phyloP scores from a whole-genome alignment of 2,329 filamentous ascomycete genomes.

The Coniochaeta pulveracea region DNA sequence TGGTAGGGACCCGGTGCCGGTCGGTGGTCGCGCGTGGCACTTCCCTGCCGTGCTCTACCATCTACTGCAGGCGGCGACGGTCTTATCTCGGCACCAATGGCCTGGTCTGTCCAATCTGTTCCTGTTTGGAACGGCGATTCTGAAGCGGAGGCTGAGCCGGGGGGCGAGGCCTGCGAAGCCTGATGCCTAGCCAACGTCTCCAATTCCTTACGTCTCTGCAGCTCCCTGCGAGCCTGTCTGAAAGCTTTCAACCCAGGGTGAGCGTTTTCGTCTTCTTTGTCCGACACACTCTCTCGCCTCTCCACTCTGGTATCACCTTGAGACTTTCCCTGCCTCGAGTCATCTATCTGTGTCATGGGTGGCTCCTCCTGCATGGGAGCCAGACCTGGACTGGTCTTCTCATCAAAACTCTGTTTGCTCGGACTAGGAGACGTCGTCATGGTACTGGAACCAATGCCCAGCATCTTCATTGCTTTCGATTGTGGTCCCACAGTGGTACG shows the following conservation, averaged over 20 bases:
- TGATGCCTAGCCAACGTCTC: slow-evolving; percentile 34
- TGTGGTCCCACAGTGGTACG: slow-evolving; percentile 26
- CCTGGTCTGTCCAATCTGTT: too few species aligned
- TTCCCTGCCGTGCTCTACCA: slow-evolving; percentile 17
- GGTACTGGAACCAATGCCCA: slow-evolving; percentile 38
- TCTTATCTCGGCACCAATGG: neutral
- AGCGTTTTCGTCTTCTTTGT: slow-evolving; percentile 26
- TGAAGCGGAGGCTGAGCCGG: too few species aligned
- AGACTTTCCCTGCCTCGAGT: slow-evolving; percentile 7
- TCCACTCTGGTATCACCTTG: too few species aligned
- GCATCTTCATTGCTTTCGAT: slow-evolving; percentile 49
- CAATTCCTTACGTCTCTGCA: slow-evolving; percentile 43
- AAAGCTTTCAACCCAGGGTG: slow-evolving; percentile 45
- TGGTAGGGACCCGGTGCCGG: slow-evolving; percentile 33
- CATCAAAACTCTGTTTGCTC: slow-evolving; percentile 24
- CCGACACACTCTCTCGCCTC: too few species aligned
- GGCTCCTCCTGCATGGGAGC: slow-evolving; percentile 16
- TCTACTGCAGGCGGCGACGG: neutral
- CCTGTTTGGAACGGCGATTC: too few species aligned
- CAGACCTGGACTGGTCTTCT: slow-evolving; percentile 14
- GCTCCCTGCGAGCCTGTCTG: slow-evolving; percentile 43
- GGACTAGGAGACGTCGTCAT: slow-evolving; percentile 28
- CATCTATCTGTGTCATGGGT: slow-evolving; percentile 7
- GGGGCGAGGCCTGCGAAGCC: slow-evolving; percentile 11
- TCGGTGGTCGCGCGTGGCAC: slow-evolving; percentile 31